Evolutionary conservation across 2,329 filamentous ascomycete genomes (phyloP).

Genomic region (Penicillium sp.): DNA sequence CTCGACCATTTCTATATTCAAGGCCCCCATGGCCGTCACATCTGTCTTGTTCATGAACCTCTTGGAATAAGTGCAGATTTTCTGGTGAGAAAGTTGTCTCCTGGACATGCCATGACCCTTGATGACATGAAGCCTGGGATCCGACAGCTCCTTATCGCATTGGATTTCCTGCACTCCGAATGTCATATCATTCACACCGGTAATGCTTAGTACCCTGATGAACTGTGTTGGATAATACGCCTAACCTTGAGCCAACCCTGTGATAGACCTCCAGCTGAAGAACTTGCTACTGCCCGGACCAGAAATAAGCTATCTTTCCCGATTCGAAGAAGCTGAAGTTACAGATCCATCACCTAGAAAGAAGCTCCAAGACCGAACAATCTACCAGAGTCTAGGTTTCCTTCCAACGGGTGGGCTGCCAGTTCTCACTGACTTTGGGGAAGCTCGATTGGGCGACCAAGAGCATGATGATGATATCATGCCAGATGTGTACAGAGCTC

Average conservation of each 20-base stretch:
- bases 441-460: not conserved
- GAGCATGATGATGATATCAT: slow-evolving; percentile 31
- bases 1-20: slow-evolving; percentile 11
- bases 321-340: not conserved
- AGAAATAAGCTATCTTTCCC: not conserved
- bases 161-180: slow-evolving; percentile 4
- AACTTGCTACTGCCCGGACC: not conserved
- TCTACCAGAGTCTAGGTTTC: not conserved
- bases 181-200: slow-evolving; percentile 9
- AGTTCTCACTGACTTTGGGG: not conserved
- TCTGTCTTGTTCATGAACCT: slow-evolving; percentile 17
- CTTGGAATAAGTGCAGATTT: slow-evolving; percentile 10
- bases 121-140: not conserved
- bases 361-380: not conserved
- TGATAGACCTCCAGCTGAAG: not conserved
- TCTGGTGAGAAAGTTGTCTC: not conserved
- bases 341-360: not conserved
- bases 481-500: slow-evolving; percentile 25
- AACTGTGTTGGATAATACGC: slow-evolving; percentile 24
- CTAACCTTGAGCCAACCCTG: no score
- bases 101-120: not conserved
- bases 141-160: not conserved
- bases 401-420: not conserved
- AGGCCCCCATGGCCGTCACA: slow-evolving; percentile 11
- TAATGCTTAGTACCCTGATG: slow-evolving; percentile 25